Evolutionary conservation across 805 yeast species (phyloP).

Genomic region (Metschnikowia kunwiensis): DNA sequence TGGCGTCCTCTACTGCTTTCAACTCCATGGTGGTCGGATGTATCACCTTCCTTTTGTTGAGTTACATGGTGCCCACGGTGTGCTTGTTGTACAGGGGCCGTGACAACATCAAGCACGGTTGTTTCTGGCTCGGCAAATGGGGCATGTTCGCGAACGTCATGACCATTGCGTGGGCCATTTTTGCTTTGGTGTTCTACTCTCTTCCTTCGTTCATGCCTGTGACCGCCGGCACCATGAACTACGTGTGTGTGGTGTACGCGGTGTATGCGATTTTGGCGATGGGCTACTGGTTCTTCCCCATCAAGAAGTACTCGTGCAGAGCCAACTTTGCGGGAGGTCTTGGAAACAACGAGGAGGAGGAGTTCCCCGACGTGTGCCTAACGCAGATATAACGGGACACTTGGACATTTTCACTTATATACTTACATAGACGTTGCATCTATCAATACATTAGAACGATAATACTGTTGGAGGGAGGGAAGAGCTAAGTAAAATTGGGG

Average conservation of each 20-base stretch:
- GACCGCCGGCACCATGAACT: slow-evolving; percentile 28
- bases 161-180: slow-evolving; percentile 33
- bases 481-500: no score
- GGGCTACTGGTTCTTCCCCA: slow-evolving; percentile 44
- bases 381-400: no score
- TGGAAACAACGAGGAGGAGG: slow-evolving; percentile 38
- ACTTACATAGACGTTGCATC: no score
- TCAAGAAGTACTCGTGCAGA: slow-evolving; percentile 36
- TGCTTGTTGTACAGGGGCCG: slow-evolving; percentile 37
- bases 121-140: slow-evolving; percentile 40
- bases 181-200: slow-evolving; percentile 38
- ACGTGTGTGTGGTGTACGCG: slow-evolving; percentile 26
- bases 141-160: slow-evolving; percentile 34
- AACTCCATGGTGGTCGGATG: slow-evolving; percentile 39
- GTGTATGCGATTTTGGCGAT: slow-evolving; percentile 34
- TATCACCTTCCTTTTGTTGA: slow-evolving; percentile 37
- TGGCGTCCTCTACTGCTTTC: slow-evolving; percentile 39
- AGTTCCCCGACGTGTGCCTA: slow-evolving; percentile 43
- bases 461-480: no score
- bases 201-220: slow-evolving; percentile 35
- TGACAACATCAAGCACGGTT: slow-evolving; percentile 38
- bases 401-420: no score
- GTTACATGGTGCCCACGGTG: slow-evolving; percentile 35
- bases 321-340: slow-evolving; percentile 43
- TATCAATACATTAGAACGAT: no score